Percentiles rank a stretch among this genome's conserved stretches.
Evolutionary conservation across 2,329 filamentous ascomycete genomes (phyloP).

Genomic region (Teratosphaeria nubilosa): DNA sequence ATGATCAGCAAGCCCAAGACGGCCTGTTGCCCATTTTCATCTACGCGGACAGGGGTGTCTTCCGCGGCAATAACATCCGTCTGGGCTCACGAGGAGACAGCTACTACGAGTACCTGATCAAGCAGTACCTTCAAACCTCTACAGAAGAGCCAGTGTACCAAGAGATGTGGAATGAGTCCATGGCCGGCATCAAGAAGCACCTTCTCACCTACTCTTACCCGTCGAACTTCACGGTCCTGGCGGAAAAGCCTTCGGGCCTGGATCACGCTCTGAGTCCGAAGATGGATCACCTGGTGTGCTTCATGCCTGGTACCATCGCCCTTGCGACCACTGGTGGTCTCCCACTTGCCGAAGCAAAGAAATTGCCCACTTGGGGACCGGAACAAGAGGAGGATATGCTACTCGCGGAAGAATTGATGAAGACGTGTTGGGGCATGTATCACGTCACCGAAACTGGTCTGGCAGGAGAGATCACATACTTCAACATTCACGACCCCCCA

Average conservation of each 20-base stretch:
- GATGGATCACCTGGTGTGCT: constrained; percentile 97
- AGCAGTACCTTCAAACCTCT: constrained; percentile 92
- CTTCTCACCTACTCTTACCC: constrained; percentile 79
- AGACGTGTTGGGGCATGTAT: constrained; percentile 98
- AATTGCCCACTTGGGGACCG: constrained; percentile 58
- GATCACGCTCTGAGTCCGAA: constrained; percentile 61
- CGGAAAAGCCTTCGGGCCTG: constrained; percentile 70
- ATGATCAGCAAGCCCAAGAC: constrained; percentile 67
- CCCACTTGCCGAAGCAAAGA: constrained; percentile 63
- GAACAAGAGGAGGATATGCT: constrained; percentile 79
- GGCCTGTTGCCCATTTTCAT: constrained; percentile 90
- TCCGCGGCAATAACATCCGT: constrained; percentile 76
- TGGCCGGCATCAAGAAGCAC: constrained; percentile 80
- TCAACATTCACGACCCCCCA: constrained; percentile 63
- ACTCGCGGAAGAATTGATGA: constrained; percentile 81
- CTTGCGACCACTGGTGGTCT: constrained; percentile 74
- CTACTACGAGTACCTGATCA: constrained; percentile 98
- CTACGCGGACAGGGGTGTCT: constrained; percentile 65
- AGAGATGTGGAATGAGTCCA: constrained; percentile 84
- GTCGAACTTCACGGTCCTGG: constrained; percentile 77
- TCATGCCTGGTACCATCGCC: constrained; percentile 92
- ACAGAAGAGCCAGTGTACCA: constrained; percentile 75
- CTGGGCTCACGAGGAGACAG: constrained; percentile 91
- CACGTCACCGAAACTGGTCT: constrained; percentile 79
- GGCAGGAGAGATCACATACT: constrained; percentile 91